Conservation (phyloP, 257 asterid species). For the Nicotiana knightiana region DNA sequence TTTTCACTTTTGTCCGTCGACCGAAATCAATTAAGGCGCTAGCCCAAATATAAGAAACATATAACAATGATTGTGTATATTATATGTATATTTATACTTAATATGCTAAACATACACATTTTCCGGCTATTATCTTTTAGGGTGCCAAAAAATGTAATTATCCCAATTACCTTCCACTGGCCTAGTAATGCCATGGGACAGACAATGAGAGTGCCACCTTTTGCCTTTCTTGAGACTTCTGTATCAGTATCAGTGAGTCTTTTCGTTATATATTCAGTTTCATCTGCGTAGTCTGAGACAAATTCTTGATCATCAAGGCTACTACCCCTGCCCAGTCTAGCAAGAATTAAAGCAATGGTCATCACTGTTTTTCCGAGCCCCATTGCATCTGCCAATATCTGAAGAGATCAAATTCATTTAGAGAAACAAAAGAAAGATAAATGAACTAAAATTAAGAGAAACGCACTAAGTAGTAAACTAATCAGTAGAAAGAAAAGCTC, state of each 20-base stretch:
- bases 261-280: slow-evolving; percentile 18
- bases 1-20: too few relatives aligned
- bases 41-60: too few relatives aligned
- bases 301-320: slow-evolving; percentile 32
- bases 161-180: slow-evolving; percentile 69
- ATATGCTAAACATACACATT: too few relatives aligned
- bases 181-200: slow-evolving; percentile 93
- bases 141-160: too few relatives aligned
- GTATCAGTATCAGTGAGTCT: slow-evolving; percentile 18
- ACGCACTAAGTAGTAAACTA: background rate
- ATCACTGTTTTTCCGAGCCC: slow-evolving; percentile 94
- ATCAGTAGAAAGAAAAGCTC: slow-evolving; percentile 7
- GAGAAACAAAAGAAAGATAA: background rate
- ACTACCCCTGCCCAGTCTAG: slow-evolving; percentile 60
- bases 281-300: slow-evolving; percentile 11
- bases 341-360: slow-evolving; percentile 73
- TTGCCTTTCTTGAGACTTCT: slow-evolving; percentile 26
- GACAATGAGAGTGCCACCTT: slow-evolving; percentile 80
- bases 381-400: slow-evolving; percentile 93
- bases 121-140: too few relatives aligned
- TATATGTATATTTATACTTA: too few relatives aligned
- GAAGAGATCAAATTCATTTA: slow-evolving; percentile 11
- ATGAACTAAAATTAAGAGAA: background rate
- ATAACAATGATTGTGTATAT: too few relatives aligned
- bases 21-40: too few relatives aligned